Percentiles rank a stretch among this genome's conserved stretches.
Evolutionary conservation across 495 filamentous ascomycete species (phyloP).

Genomic region (Penicillium simplicissimum): DNA sequence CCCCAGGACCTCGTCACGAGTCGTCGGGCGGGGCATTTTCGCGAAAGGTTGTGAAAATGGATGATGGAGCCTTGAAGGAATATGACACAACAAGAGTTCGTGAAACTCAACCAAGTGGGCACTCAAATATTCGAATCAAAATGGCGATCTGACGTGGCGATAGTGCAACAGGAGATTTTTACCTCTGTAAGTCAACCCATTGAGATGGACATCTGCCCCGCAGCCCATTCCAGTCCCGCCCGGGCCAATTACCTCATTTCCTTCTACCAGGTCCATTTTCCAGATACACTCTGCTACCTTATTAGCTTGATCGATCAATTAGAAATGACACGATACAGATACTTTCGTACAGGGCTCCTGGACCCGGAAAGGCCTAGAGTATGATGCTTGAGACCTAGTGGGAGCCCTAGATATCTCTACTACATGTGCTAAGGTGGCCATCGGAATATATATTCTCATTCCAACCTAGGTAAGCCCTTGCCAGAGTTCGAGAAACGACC

Average conservation of each 20-base stretch:
- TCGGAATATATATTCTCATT: too few relatives aligned
- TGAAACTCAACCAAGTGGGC: too few relatives aligned
- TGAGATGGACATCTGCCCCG: background rate
- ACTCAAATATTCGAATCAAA: background rate
- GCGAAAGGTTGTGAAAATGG: background rate
- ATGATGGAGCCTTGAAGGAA: conserved; percentile 10
- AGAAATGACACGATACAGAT: too few relatives aligned
- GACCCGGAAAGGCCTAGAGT: too few relatives aligned
- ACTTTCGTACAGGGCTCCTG: too few relatives aligned
- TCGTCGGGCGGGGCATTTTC: conserved; percentile 41
- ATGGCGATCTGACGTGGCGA: background rate
- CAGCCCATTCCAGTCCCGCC: conserved; percentile 15
- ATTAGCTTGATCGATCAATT: background rate
- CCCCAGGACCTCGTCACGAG: conserved; percentile 55
- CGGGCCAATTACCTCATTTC: conserved; percentile 20
- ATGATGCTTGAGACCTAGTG: too few relatives aligned
- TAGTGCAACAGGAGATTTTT: background rate
- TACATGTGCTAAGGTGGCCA: too few relatives aligned
- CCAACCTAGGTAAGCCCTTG: too few relatives aligned
- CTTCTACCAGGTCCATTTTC: background rate
- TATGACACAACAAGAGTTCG: background rate
- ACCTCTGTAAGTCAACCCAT: background rate
- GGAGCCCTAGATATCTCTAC: too few relatives aligned
- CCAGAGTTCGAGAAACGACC: too few relatives aligned
- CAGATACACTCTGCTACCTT: background rate